phyloP scores from a whole-genome alignment of 2,329 filamentous ascomycete species.

The Ophiostoma montium region DNA sequence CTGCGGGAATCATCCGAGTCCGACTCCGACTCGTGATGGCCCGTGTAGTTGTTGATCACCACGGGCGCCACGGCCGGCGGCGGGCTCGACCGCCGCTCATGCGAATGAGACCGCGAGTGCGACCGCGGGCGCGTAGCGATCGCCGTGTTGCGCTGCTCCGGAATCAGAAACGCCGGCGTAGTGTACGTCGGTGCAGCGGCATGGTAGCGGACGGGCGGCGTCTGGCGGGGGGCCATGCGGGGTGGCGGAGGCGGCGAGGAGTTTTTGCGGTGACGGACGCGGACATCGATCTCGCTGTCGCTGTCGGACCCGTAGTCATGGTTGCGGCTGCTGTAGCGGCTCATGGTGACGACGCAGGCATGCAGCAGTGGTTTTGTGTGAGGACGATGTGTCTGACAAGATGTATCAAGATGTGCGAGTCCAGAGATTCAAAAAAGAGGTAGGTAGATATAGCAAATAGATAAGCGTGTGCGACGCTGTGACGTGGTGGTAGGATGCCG shows the following conservation, averaged over 20 bases:
- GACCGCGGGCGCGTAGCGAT: constrained; percentile 25
- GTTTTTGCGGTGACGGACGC: constrained; percentile 26
- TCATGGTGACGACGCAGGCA: constrained; percentile 7
- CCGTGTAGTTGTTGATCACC: constrained; percentile 42
- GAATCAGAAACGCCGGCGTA: constrained; percentile 23
- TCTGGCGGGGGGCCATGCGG: constrained; percentile 2
- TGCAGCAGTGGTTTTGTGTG: neutral
- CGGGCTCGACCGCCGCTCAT: constrained; percentile 31
- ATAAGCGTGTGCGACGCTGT: neutral
- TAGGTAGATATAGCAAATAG: neutral
- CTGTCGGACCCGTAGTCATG: constrained; percentile 22
- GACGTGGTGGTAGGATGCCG: neutral
- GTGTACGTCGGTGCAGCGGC: constrained; percentile 21
- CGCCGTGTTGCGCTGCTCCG: constrained; percentile 31
- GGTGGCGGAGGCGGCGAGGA: constrained; percentile 20
- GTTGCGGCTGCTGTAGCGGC: constrained; percentile 9
- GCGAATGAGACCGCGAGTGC: constrained; percentile 26
- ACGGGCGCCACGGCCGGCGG: constrained; percentile 30
- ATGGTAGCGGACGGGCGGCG: constrained; percentile 27
- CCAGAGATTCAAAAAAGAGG: neutral
- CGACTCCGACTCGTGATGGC: constrained; percentile 27
- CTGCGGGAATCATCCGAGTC: constrained; percentile 20
- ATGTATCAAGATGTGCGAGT: too few relatives aligned
- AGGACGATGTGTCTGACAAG: neutral
- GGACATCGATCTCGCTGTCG: constrained; percentile 39